A percentile compares a stretch with the other conserved stretches of the same genome.
Conservation (phyloP, 371 early-diverging fungal species). For the Coemansia sp. region DNA sequence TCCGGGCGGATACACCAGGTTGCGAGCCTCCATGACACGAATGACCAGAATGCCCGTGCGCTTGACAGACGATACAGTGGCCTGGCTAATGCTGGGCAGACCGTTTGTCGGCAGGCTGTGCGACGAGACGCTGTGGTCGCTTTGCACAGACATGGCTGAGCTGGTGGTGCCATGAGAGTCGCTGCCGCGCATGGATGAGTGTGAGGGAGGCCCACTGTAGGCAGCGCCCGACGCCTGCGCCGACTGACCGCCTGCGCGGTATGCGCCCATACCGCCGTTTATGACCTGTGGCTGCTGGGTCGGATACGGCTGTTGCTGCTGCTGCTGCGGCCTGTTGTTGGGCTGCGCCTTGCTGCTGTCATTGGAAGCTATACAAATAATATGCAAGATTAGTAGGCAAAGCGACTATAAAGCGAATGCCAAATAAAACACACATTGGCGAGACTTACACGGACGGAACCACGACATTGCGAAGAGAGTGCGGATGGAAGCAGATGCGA, state of each 20-base stretch:
- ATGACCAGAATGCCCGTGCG: constrained; percentile 71
- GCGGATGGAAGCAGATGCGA: neutral
- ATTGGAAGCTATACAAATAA: constrained; percentile 1
- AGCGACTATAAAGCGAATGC: too few relatives aligned
- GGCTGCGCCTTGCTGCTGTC: constrained; percentile 6
- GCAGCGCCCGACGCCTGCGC: constrained; percentile 20
- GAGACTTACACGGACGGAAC: constrained; percentile 48
- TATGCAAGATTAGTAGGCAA: neutral
- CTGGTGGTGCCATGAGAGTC: constrained; percentile 17
- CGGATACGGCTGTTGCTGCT: constrained; percentile 14
- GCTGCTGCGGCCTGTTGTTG: constrained; percentile 23
- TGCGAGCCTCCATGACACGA: constrained; percentile 79
- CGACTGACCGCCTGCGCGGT: constrained; percentile 19
- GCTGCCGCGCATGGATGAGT: constrained; percentile 2
- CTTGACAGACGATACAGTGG: constrained; percentile 45
- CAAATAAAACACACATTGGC: neutral
- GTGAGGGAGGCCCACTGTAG: constrained; percentile 9
- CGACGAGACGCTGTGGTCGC: constrained; percentile 12
- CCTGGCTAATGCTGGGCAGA: constrained; percentile 40
- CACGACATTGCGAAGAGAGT: constrained; percentile 37
- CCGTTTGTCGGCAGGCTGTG: constrained; percentile 40
- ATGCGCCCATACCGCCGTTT: constrained; percentile 7
- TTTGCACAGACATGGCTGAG: constrained; percentile 18
- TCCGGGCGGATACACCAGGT: constrained; percentile 63
- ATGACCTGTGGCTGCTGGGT: constrained; percentile 16